Evolutionary conservation across 495 filamentous ascomycete species (phyloP), one percentile per base, ranked within the genome.

Genomic region (Penicillium bovifimosum): DNA sequence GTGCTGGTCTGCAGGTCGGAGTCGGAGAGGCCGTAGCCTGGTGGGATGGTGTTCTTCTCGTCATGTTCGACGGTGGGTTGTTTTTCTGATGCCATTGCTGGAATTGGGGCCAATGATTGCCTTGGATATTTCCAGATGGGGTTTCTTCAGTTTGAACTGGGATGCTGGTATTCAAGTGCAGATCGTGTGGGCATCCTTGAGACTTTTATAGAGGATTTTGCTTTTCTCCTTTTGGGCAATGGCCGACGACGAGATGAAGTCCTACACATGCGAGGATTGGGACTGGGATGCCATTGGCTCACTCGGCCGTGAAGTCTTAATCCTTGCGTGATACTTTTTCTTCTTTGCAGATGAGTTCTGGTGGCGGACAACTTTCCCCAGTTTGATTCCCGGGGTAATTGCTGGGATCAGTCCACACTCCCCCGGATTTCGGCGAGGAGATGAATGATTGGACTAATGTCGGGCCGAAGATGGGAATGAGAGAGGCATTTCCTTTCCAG

Each of bases 1-100:
- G 63, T 54, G 48, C 65, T 59, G 47, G 67, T 54, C 43, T 63
- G 61, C 11, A 42, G 38, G 31, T 50, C 48, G 8, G 36, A 16
- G 8, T 6, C 38, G 4, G 20, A 1, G 9, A 32, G 28, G 11
- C 1, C 6, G 20, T 34, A 18, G 8, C 36, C 28, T 40, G 28
- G 38, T 11, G 27, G 24, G 4, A 24, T 17, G 18, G 34, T 50
- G 24, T 26, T 50, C 38, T 26, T 50, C 28, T 50, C 48, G 29
- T 32, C 48, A 50, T 50, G 48, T 10, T 35, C 20, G 28, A n/a
- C 45, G 32, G 36, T 42, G 29, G 48, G 29, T 32, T 11, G 17
- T 18, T 50, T 50, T 40, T 50, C 48, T 6, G 48, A 41, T 9
- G 27, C 36, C 29, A 50, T 42, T 42, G 29, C 20, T 41, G 39